phyloP scores from a whole-genome alignment of 2,329 filamentous ascomycete species.

The Aspergillus tamarii region DNA sequence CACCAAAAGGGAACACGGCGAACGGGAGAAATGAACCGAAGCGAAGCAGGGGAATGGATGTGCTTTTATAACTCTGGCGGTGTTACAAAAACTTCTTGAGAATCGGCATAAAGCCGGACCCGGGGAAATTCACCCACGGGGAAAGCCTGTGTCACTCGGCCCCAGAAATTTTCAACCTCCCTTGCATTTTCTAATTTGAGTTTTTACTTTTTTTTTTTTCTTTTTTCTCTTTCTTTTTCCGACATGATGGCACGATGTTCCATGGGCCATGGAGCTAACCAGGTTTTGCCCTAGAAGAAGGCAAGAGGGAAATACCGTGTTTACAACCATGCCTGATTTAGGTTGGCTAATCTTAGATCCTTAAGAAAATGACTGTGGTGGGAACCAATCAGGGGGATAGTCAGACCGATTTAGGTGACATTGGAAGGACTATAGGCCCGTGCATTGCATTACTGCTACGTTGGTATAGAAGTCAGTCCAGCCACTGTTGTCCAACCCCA shows the following conservation, averaged over 20 bases:
- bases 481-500: not conserved
- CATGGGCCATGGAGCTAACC: not conserved
- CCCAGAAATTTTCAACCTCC: constrained; percentile 6
- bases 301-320: not conserved
- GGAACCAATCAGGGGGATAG: not conserved
- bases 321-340: not conserved
- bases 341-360: not conserved
- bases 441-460: not conserved
- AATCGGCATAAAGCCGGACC: constrained; percentile 18
- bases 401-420: not conserved
- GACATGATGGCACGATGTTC: not conserved
- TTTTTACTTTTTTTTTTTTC: not conserved
- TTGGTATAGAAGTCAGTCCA: not conserved
- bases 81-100: not conserved
- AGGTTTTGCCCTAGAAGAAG: not conserved
- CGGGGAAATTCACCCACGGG: constrained; percentile 24
- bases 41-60: not conserved
- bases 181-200: not conserved
- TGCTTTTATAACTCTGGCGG: constrained; percentile 7
- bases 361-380: not conserved
- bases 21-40: constrained; percentile 6
- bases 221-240: not conserved
- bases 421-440: not conserved
- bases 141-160: constrained; percentile 15
- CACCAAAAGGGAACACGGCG: not conserved